A percentile compares a stretch with the other conserved stretches of the same genome.
phyloP scores from a whole-genome alignment of 768 basidiomycete genomes.

The Mycena indigotica region DNA sequence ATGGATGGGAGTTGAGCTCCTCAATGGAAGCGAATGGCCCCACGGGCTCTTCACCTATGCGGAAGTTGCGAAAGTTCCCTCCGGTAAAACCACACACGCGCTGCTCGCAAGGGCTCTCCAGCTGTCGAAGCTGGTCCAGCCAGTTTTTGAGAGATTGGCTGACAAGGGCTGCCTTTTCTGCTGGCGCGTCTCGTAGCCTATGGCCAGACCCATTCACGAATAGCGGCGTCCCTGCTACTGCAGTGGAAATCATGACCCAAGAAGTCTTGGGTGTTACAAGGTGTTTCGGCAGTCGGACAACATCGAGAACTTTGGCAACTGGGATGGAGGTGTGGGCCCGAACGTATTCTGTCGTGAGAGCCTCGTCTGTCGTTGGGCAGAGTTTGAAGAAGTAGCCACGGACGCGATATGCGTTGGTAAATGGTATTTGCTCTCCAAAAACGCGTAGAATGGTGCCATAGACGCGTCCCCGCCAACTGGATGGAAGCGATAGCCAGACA shows the following conservation, averaged over 20 bases:
- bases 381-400: conserved; percentile 12
- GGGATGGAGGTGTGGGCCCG: conserved; percentile 17
- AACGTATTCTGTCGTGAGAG: conserved; percentile 20
- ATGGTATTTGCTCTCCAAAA: background rate
- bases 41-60: conserved; percentile 9
- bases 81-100: conserved; percentile 17
- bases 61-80: conserved; percentile 5
- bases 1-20: conserved; percentile 11
- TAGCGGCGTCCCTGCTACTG: conserved; percentile 12
- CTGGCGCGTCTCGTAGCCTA: conserved; percentile 1
- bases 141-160: conserved; percentile 8
- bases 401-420: conserved; percentile 8
- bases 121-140: conserved; percentile 12
- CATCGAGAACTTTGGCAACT: conserved; percentile 18
- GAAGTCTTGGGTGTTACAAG: background rate
- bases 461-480: conserved; percentile 7
- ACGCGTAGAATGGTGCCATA: conserved; percentile 6
- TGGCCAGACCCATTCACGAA: conserved; percentile 4
- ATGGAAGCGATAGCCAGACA: conserved; percentile 10
- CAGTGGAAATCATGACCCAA: conserved; percentile 25
- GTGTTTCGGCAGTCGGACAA: conserved; percentile 5
- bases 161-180: conserved; percentile 5
- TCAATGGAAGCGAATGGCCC: conserved; percentile 11
- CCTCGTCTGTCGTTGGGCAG: conserved; percentile 10
- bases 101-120: conserved; percentile 8